Conservation (phyloP, 2,329 filamentous ascomycete species). For the Xylariales sp. region DNA sequence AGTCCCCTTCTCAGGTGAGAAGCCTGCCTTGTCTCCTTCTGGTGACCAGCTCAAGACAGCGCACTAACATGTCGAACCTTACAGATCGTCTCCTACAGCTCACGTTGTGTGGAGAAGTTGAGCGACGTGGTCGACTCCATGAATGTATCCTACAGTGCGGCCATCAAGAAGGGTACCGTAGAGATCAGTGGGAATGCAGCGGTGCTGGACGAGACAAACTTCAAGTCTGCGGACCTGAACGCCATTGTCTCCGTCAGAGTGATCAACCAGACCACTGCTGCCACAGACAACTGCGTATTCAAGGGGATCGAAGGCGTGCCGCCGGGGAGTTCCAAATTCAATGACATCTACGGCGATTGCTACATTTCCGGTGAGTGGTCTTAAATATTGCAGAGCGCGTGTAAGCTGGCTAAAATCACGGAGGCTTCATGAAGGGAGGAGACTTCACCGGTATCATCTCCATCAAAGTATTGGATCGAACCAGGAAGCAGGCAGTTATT, state of each 20-base stretch:
- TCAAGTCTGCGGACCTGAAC: slow-evolving; percentile 4
- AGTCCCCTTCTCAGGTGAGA: too few relatives aligned
- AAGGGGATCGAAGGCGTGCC: not conserved
- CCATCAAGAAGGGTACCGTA: slow-evolving; percentile 4
- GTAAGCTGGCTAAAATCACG: too few relatives aligned
- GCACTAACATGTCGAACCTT: too few relatives aligned
- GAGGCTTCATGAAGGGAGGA: slow-evolving; percentile 7
- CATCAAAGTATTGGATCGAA: not conserved
- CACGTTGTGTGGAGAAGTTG: slow-evolving; percentile 3
- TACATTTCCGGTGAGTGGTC: slow-evolving; percentile 8
- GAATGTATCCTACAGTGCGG: not conserved
- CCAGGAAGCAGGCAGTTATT: too few relatives aligned
- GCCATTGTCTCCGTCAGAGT: slow-evolving; percentile 2
- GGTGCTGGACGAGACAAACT: slow-evolving; percentile 1
- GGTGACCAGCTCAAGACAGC: too few relatives aligned
- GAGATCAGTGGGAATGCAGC: not conserved
- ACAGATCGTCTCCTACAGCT: slow-evolving; percentile 6
- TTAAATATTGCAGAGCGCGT: too few relatives aligned
- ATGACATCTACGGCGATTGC: slow-evolving; percentile 4
- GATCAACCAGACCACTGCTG: slow-evolving; percentile 6
- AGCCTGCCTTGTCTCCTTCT: too few relatives aligned
- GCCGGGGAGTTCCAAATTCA: not conserved
- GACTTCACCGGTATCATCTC: slow-evolving; percentile 5
- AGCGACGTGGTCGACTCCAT: slow-evolving; percentile 2
- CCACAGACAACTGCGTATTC: slow-evolving; percentile 5